Evolutionary conservation across 2,329 filamentous ascomycete species (phyloP).

Genomic region (Phialocephala subalpina): DNA sequence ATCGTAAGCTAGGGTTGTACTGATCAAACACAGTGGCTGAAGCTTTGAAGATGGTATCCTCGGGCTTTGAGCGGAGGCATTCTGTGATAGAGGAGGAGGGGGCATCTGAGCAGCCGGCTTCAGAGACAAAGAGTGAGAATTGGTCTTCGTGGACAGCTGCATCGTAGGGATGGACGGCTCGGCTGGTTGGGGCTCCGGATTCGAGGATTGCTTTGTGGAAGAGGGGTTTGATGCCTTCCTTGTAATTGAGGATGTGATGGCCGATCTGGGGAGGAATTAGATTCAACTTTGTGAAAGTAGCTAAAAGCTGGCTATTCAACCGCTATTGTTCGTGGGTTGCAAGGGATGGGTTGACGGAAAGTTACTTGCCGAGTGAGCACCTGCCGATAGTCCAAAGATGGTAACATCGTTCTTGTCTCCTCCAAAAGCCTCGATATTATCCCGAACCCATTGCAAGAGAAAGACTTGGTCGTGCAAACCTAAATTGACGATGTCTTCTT

Average conservation of each 20-base stretch:
- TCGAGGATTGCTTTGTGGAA: slow-evolving; percentile 63
- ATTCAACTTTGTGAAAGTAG: too few relatives aligned
- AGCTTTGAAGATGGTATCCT: slow-evolving; percentile 48
- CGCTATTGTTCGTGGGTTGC: not conserved
- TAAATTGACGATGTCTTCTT: slow-evolving; percentile 65
- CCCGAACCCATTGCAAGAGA: slow-evolving; percentile 64
- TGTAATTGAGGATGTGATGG: slow-evolving; percentile 67
- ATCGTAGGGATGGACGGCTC: slow-evolving; percentile 58
- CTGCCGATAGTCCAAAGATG: slow-evolving; percentile 66
- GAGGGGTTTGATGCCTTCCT: slow-evolving; percentile 47
- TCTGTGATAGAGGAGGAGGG: slow-evolving; percentile 55
- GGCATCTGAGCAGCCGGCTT: slow-evolving; percentile 50
- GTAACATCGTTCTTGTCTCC: slow-evolving; percentile 64
- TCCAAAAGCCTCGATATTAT: slow-evolving; percentile 65
- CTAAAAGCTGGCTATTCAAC: not conserved
- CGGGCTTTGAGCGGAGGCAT: slow-evolving; percentile 54
- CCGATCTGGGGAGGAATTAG: slow-evolving; percentile 57
- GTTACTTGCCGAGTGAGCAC: slow-evolving; percentile 62
- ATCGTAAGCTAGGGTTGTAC: slow-evolving; percentile 53
- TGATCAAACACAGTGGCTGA: slow-evolving; percentile 52
- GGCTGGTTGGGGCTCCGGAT: slow-evolving; percentile 60
- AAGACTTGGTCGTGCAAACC: slow-evolving; percentile 68
- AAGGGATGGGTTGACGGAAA: too few relatives aligned
- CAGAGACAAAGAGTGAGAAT: slow-evolving; percentile 57
- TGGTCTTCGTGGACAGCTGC: slow-evolving; percentile 66